A percentile compares a stretch with the other conserved stretches of the same genome.
phyloP scores from a whole-genome alignment of 2,329 filamentous ascomycete genomes.

The Talaromyces albobiverticillius region DNA sequence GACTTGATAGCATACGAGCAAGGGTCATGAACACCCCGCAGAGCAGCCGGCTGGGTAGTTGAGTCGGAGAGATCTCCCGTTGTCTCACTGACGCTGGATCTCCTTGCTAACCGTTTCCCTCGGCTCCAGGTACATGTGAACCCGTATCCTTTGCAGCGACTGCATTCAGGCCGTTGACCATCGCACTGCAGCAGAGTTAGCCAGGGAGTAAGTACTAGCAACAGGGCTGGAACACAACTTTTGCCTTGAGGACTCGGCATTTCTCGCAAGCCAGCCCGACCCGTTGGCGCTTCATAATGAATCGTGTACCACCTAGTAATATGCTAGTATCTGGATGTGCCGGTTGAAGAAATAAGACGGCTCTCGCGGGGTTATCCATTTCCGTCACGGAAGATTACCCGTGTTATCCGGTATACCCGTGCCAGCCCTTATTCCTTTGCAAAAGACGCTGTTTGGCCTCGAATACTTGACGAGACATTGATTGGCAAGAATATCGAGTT shows the following conservation, averaged over 20 bases:
- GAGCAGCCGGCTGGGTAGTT: constrained; percentile 6
- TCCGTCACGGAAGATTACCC: no score
- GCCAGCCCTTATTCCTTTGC: no score
- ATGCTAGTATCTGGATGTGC: no score
- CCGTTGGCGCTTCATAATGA: constrained; percentile 19
- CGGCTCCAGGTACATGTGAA: constrained; percentile 25
- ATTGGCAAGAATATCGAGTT: no score
- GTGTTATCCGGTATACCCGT: constrained; percentile 4
- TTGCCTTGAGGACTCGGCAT: constrained; percentile 23
- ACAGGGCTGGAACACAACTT: constrained; percentile 15
- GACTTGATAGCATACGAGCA: constrained; percentile 17
- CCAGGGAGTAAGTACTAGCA: background rate
- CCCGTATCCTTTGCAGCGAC: constrained; percentile 27
- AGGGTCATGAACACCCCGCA: constrained; percentile 7
- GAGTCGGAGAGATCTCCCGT: constrained; percentile 5
- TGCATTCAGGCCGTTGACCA: constrained; percentile 25
- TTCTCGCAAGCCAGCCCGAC: constrained; percentile 24
- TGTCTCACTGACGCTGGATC: constrained; percentile 5
- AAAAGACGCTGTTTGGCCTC: no score
- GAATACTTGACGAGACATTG: no score
- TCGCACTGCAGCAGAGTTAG: constrained; percentile 22
- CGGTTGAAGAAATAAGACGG: no score
- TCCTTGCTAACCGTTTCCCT: constrained; percentile 12
- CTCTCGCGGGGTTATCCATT: no score
- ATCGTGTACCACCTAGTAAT: no score